Evolutionary conservation across 2,329 filamentous ascomycete species (phyloP).

Genomic region (Bipolaris zeicola): DNA sequence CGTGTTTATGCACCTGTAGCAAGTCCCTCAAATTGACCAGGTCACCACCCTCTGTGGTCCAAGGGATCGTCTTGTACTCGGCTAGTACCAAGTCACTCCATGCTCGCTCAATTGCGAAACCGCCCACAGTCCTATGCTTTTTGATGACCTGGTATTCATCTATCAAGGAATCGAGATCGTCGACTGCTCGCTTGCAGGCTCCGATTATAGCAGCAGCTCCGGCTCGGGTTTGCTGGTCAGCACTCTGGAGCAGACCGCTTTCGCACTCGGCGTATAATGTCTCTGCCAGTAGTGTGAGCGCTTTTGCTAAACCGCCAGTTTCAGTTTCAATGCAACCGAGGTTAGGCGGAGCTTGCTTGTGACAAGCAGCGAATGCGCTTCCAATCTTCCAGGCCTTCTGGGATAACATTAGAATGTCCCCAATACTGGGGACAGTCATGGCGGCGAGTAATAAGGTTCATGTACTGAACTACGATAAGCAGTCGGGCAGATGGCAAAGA

Average conservation of each 20-base stretch:
- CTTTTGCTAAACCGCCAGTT: conserved; percentile 50
- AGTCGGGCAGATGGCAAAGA: background rate
- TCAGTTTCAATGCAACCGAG: conserved; percentile 53
- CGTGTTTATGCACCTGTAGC: conserved; percentile 52
- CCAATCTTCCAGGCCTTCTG: conserved; percentile 55
- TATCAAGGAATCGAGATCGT: conserved; percentile 53
- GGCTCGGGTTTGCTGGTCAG: conserved; percentile 42
- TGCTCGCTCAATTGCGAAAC: conserved; percentile 50
- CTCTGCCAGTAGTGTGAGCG: conserved; percentile 54
- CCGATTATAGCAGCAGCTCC: conserved; percentile 50
- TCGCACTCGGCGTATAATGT: conserved; percentile 47
- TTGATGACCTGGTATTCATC: conserved; percentile 54
- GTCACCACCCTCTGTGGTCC: conserved; percentile 53
- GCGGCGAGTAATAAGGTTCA: conserved; percentile 13
- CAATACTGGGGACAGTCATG: conserved; percentile 46
- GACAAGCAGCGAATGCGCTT: conserved; percentile 51
- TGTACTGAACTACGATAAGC: conserved; percentile 9
- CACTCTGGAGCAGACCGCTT: conserved; percentile 42
- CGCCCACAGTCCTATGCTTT: conserved; percentile 48
- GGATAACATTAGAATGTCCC: conserved; percentile 55
- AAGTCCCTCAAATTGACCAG: conserved; percentile 49
- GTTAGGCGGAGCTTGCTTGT: conserved; percentile 48
- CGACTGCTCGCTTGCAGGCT: conserved; percentile 49
- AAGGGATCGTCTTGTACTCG: conserved; percentile 52
- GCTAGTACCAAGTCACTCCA: conserved; percentile 53